A percentile compares a stretch with the other conserved stretches of the same genome.
Evolutionary conservation across 176 grass and related monocot species (phyloP).

Genomic region (Canna indica): DNA sequence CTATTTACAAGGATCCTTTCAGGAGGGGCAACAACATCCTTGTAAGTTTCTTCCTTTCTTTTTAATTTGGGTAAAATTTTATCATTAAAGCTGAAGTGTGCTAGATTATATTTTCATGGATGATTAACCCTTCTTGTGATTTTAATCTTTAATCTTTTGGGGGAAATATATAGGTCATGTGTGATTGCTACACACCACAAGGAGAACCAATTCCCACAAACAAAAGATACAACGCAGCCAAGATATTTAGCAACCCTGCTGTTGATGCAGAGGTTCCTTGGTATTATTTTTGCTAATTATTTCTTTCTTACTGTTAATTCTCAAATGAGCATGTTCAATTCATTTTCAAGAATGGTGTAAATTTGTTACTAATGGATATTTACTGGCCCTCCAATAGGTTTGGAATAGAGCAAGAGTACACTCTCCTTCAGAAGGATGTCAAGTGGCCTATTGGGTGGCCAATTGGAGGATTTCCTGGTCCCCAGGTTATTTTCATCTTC

Average conservation of each 20-base stretch:
- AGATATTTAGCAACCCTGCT: conserved; percentile 57
- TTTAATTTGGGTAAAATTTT: neutral
- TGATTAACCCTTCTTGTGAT: neutral
- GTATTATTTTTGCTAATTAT: conserved; percentile 20
- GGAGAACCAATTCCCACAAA: conserved; percentile 68
- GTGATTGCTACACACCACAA: conserved; percentile 90
- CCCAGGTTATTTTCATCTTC: neutral
- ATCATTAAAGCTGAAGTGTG: neutral
- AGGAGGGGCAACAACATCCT: conserved; percentile 92
- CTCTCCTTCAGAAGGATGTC: conserved; percentile 13
- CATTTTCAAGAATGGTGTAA: neutral
- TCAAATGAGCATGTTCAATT: too few species aligned
- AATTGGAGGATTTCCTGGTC: conserved; percentile 4
- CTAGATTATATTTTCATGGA: too few species aligned
- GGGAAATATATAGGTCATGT: conserved; percentile 56
- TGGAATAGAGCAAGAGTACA: conserved; percentile 18
- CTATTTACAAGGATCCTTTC: conserved; percentile 95
- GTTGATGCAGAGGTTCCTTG: conserved; percentile 65
- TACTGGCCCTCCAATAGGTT: neutral
- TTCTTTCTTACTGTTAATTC: neutral
- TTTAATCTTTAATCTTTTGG: conserved; percentile 3
- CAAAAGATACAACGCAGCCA: conserved; percentile 78
- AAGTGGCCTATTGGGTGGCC: conserved; percentile 14
- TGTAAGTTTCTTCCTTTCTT: conserved; percentile 31
- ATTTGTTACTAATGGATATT: neutral